Base-by-base conservation (phyloP, 2,329 filamentous ascomycete species). In the Fusarium sp. region DNA sequence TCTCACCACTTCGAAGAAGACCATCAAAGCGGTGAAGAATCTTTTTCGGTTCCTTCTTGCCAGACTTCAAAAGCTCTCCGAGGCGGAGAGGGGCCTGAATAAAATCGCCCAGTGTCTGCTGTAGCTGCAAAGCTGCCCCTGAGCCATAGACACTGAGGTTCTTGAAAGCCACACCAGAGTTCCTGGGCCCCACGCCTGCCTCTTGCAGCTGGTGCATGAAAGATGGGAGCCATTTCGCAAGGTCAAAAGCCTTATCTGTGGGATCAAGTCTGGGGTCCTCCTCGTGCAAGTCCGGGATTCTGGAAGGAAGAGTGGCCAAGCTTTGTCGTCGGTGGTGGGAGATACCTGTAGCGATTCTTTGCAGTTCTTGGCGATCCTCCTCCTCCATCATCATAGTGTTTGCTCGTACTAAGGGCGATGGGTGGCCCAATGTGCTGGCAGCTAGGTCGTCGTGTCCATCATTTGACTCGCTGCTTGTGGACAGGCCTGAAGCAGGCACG, bases 121-220 rank as follows among this genome's bases (percentile, higher is more conserved):
- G 60, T 78, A 1, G 79, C 79, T 17, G 79, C 76, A 7, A 75
- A 75, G 32, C 81, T 75, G 64, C 79, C 80, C 60, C 60, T 0
- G 59, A 57, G 0, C 82, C 82, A 55, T 79, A 82, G 6, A 80
- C 82, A 48, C 77, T 79, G 30, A 84, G 72, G 30, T 82, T 78
- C 33, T 77, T 77, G 64, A 83, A 83, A 0, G 79, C 79, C 13
- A 83, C 74, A 5, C 80, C 82, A 9, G 60, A 58, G 37, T 32
- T 63, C 14, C 39, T 63, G 20, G 50, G 58, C 1, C 60, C 60
- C 0, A 62, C 43, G 0, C 60, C 60, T 7, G 60, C 60, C 0
- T 63, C 44, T 4, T 40, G 37, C n/a, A 63, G 17, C 2, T 48
- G 43, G 14, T 22, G 50, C 58, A 63, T 63, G 6, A 56, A 63